Evolutionary conservation across 805 yeast species (phyloP), one percentile per base, ranked within the genome.

Genomic region (Lachancea lanzarotensis): DNA sequence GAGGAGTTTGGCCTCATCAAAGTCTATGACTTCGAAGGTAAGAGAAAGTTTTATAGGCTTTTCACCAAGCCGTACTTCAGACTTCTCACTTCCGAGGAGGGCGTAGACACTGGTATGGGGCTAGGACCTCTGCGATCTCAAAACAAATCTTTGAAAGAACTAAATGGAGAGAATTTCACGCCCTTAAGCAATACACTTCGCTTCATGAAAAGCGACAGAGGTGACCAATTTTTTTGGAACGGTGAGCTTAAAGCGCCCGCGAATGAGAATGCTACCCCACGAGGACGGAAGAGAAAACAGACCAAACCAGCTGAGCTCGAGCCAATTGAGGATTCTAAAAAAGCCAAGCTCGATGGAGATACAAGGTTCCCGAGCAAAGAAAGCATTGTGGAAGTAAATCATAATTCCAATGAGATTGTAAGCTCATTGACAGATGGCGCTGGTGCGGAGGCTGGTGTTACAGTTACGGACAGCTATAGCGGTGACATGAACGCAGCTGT

Each of bases 1-100:
- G 38, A 66, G 59, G 44, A 66, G 57, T 47, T 61, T 62, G 46
- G 67, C 2, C 66, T 87, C 11, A 72, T 82, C 0, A 72, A 84
- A 49, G 80, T 81, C 15, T 77, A 78, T 47, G 95, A 85, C 56
- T 79, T 79, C 52, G 80, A 78, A 47, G 95, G 95, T 0, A 79
- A 88, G 51, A 71, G 74, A 46, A 83, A 85, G 55, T 84, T 79
- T 52, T 85, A 77, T 61, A 69, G 95, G 34, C 80, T 84, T 52
- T 71, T 80, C 49, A 70, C 81, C 0, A 71, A 72, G 38, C 57
- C 63, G 3, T 65, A 70, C 36, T 73, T 70, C 45, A 46, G 65
- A 15, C 56, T 52, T 17, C 57, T 67, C 13, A 15, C 40, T 9
- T 38, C 42, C 13, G 31, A 22, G 15, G 36, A 26, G 12, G n/a